Evolutionary conservation across 2,329 filamentous ascomycete genomes (phyloP).

Genomic region (Penicillium sp.): DNA sequence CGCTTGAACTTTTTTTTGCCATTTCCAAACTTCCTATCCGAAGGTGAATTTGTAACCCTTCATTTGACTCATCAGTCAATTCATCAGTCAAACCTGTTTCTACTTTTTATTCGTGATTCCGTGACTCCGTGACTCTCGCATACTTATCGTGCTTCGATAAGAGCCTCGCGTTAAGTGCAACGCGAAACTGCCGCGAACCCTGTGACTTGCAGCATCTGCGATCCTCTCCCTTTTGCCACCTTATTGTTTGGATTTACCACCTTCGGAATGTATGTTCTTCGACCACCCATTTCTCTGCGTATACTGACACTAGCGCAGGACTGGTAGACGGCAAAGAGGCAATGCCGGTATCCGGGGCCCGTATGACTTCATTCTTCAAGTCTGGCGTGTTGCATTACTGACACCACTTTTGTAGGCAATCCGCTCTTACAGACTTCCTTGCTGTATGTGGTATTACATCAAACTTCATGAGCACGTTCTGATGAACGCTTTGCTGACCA

Average conservation of each 20-base stretch:
- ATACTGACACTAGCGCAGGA: constrained; percentile 19
- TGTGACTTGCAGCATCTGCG: constrained; percentile 26
- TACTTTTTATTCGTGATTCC: background rate
- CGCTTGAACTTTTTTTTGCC: constrained; percentile 2
- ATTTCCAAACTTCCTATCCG: constrained; percentile 3
- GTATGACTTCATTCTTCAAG: constrained; percentile 33
- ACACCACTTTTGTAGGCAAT: constrained; percentile 48
- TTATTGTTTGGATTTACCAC: background rate
- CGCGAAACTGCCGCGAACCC: constrained; percentile 40
- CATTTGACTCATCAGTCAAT: background rate
- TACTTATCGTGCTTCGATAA: constrained; percentile 19
- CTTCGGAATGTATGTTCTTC: constrained; percentile 16
- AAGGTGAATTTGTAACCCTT: background rate
- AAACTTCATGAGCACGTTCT: no score
- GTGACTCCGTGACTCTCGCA: background rate
- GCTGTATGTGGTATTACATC: constrained; percentile 48
- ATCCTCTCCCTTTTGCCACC: background rate
- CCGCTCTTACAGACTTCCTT: constrained; percentile 67
- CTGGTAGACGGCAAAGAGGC: constrained; percentile 29
- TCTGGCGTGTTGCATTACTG: constrained; percentile 10
- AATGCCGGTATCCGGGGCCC: constrained; percentile 45
- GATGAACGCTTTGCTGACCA: no score
- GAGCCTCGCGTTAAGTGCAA: constrained; percentile 44
- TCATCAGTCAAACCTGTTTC: background rate
- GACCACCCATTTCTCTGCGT: background rate